phyloP scores from a whole-genome alignment of 1,284 basidiomycete species.

The Dichomitus squalens region DNA sequence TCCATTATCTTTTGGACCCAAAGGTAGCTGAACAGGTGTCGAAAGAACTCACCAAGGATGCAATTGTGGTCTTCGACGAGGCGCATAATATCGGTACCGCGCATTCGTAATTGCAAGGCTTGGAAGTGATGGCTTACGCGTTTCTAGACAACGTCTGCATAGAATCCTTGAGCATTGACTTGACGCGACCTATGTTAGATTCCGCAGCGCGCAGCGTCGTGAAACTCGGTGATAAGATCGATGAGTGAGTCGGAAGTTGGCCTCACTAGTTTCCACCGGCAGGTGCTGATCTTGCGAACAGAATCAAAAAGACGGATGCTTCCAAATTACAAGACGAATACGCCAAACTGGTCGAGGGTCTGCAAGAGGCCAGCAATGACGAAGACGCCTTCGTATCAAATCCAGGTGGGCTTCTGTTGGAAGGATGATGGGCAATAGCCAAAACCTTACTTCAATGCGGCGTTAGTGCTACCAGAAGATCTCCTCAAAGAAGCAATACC shows the following conservation, averaged over 20 bases:
- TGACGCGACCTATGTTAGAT: slow-evolving; percentile 98
- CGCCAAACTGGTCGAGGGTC: slow-evolving; percentile 91
- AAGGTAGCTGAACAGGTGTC: slow-evolving; percentile 99
- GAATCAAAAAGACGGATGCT: slow-evolving; percentile 93
- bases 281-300: slow-evolving; percentile 35
- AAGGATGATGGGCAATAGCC: background rate
- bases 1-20: slow-evolving; percentile 98
- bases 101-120: slow-evolving; percentile 20
- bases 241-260: slow-evolving; percentile 74
- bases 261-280: background rate
- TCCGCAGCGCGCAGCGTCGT: slow-evolving; percentile 90
- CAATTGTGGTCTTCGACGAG: slow-evolving; percentile 99
- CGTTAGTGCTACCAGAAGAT: slow-evolving; percentile 88
- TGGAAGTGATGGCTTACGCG: slow-evolving; percentile 1
- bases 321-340: slow-evolving; percentile 97
- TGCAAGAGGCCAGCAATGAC: slow-evolving; percentile 77
- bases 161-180: slow-evolving; percentile 96
- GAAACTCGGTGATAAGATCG: slow-evolving; percentile 90
- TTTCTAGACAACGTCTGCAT: slow-evolving; percentile 95
- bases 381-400: slow-evolving; percentile 91
- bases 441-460: slow-evolving; percentile 8
- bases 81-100: slow-evolving; percentile 94
- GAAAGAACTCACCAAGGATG: slow-evolving; percentile 95
- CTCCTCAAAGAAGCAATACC: slow-evolving; percentile 95
- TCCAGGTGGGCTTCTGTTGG: slow-evolving; percentile 59